Evolutionary conservation across 768 basidiomycete genomes (phyloP), one percentile per base, ranked within the genome.

Genomic region (Suillus brevipes): DNA sequence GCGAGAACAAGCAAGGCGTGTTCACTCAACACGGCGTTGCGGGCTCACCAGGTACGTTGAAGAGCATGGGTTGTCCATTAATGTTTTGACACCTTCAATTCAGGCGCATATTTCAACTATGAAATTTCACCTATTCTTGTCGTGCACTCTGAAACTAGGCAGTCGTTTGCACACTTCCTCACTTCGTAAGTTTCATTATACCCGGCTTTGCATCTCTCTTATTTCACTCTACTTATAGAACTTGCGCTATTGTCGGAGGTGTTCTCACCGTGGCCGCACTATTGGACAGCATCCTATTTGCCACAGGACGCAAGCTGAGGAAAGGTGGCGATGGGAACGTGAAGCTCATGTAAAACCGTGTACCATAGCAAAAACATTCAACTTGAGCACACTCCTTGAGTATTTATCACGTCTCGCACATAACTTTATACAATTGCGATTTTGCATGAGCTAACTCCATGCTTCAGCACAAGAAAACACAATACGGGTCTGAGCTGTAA

Each of bases 81-180:
- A 64, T 58, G 16, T 31, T 10, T 61, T 63, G 31, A 70, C 37
- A 56, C n/a, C 34, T 28, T n/a, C 31, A 31, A 31, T 55, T 55
- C 42, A 82, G 91, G 93, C 58, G 89, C 88, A 18, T 92, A 91
- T 82, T 89, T 92, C 83, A 97, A 95, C 81, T 97, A 92, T 76
- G 96, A 99, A 75, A 97, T 98, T 73, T 97, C 95, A 20, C 97
- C 96, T 14, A 95, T 99, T 72, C 89, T 93, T 58, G 91, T 99
- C 60, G 89, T 95, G 28, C 95, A 98, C 75, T 85, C 86, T 13
- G 97, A 99, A 74, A 89, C 86, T 40, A 85, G 95, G 63, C 96
- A 99, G 77, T 93, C 94, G 0, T 97, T 99, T 76, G 97, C 97
- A 3, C 97, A 99, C 79, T 99, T 99, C 83, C 80, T 99, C 34